Base-by-base conservation (phyloP, 2,329 filamentous ascomycete genomes). In the Fonsecaea erecta region DNA sequence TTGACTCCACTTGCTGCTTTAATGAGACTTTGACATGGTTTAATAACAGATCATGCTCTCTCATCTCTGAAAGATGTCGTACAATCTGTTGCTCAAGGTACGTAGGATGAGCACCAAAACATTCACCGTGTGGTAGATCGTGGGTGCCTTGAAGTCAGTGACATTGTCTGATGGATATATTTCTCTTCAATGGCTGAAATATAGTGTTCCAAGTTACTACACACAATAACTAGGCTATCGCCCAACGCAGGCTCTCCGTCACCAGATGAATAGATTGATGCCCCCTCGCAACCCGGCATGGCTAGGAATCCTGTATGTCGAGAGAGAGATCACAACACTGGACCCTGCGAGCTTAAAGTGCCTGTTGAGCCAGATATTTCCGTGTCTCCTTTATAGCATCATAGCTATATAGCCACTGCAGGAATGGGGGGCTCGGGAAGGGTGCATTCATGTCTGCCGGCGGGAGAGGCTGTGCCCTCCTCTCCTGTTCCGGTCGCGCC, bases 401-500 rank as follows among this genome's bases (percentile, higher is more conserved):
- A 24, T 30, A 43, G 3, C 48, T 35, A 18, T 26, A 54, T 34
- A 43, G 18, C 58, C 58, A 61, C 58, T 61, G 58, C n/a, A 18
- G 34, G 32, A 16, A 61, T 8, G 48, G 14, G 4, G 51, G 51
- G n/a, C 48, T 53, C 12, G 34, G 24, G 24, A n/a, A 61, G 7
- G 58, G 58, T 2, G 58, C 48, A 53, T 53, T 7, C 21, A 61
- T 53, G 34, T 61, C 32, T 16, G 48, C 32, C 12, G 48, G 32
- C 16, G 58, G 58, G 14, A 21, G 43, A 24, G 48, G 51, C 35
- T 53, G 46, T n/a, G 21, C 35, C 12, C 51, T 43, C 51, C 58
- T 53, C n/a, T 61, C 58, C n/a, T 53, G 48, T 34, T 61, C 58
- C 14, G 51, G 58, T 9, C 58, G 58, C 9, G 58, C 58, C 24